These are phyloP conservation scores for Logfia minima DNA, from an alignment of 129 eudicot genomes.

Conservation along the genomic window DNA sequence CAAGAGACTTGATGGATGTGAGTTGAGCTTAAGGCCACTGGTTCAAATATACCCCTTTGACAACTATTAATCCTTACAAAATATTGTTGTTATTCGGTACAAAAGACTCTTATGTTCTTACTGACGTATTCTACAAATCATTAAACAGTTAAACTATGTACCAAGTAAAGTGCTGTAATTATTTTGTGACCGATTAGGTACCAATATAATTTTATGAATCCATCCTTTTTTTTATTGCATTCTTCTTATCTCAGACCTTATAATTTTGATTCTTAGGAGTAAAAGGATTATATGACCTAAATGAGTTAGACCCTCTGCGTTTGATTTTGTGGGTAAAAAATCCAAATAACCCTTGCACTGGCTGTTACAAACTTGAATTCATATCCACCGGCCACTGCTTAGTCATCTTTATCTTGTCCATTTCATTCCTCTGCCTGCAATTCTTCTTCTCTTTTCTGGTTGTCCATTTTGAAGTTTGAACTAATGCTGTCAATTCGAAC, in stretches of 20 bases:
- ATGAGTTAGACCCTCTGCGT: no score
- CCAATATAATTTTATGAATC: background rate
- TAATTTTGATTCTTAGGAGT: background rate
- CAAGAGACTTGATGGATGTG: no score
- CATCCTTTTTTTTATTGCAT: no score
- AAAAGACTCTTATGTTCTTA: no score
- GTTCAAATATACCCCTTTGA: no score
- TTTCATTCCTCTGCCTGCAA: constrained; percentile 2
- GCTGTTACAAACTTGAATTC: constrained; percentile 21
- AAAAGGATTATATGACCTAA: background rate
- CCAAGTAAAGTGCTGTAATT: background rate
- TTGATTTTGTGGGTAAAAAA: background rate
- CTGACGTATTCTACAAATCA: no score
- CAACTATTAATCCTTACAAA: no score
- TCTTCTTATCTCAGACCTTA: background rate
- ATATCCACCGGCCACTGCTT: background rate
- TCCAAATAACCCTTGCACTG: background rate
- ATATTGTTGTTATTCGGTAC: no score
- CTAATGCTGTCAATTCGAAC: constrained; percentile 8
- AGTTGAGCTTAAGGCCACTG: no score
- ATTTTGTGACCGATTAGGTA: background rate
- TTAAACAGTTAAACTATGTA: no score
- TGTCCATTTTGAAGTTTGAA: background rate
- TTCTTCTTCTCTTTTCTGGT: constrained; percentile 2
- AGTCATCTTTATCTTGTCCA: constrained; percentile 2